These are phyloP conservation scores for Hanseniaspora valbyensis DNA, from an alignment of 805 yeast genomes.

Conservation along the genomic window DNA sequence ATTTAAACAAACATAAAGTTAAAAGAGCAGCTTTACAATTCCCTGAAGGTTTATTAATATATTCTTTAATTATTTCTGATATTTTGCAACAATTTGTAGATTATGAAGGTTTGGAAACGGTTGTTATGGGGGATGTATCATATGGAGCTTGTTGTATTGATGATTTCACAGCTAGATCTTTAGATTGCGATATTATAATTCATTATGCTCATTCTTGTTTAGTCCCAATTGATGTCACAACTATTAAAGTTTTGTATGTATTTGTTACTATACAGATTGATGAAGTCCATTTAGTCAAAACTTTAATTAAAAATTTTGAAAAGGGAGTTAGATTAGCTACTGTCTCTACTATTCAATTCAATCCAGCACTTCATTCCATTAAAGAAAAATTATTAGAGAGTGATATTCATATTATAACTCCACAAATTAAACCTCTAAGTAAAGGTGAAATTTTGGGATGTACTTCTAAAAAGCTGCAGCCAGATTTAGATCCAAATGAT, in stretches of 20 bases:
- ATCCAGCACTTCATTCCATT: conserved; percentile 80
- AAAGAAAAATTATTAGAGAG: conserved; percentile 42
- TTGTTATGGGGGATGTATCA: conserved; percentile 97
- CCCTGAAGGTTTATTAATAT: conserved; percentile 93
- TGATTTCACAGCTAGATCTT: conserved; percentile 83
- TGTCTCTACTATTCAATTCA: conserved; percentile 94
- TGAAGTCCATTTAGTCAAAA: conserved; percentile 65
- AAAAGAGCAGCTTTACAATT: conserved; percentile 85
- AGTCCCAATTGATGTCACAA: conserved; percentile 87
- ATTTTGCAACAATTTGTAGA: conserved; percentile 82
- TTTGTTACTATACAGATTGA: conserved; percentile 90
- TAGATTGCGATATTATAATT: conserved; percentile 87
- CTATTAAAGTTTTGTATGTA: conserved; percentile 83
- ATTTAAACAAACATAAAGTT: conserved; percentile 61
- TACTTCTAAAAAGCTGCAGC: conserved; percentile 71
- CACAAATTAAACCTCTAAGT: conserved; percentile 85
- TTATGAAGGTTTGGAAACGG: conserved; percentile 47
- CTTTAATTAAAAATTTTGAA: conserved; percentile 59
- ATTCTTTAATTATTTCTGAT: conserved; percentile 81
- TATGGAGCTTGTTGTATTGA: conserved; percentile 98
- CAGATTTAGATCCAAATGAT: conserved; percentile 26
- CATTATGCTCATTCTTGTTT: conserved; percentile 97
- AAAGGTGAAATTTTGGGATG: conserved; percentile 96
- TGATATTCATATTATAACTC: conserved; percentile 58
- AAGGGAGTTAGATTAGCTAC: conserved; percentile 61